Percentiles rank a stretch among this genome's conserved stretches.
phyloP scores from a whole-genome alignment of 2,329 filamentous ascomycete species.

The Macrophomina pseudophaseolina region DNA sequence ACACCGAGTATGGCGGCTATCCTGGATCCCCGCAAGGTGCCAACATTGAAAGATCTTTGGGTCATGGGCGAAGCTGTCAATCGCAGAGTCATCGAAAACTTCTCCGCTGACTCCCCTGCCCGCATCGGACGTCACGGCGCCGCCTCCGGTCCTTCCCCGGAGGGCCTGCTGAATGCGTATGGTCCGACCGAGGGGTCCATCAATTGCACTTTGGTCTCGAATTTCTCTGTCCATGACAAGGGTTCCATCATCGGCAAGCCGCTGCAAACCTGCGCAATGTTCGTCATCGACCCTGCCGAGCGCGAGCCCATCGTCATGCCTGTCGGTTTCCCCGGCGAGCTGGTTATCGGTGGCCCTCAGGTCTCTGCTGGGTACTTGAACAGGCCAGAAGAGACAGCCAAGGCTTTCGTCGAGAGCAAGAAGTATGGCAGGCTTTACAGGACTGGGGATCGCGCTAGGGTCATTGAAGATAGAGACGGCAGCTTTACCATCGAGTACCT shows the following conservation, averaged over 20 bases:
- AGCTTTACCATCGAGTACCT: conserved; percentile 71
- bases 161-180: conserved; percentile 77
- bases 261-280: conserved; percentile 75
- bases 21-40: conserved; percentile 70
- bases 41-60: conserved; percentile 74
- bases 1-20: conserved; percentile 84
- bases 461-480: conserved; percentile 62
- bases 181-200: conserved; percentile 88
- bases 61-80: conserved; percentile 81
- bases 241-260: conserved; percentile 78
- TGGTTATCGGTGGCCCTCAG: conserved; percentile 77
- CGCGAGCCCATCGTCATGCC: conserved; percentile 42
- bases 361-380: conserved; percentile 79
- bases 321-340: conserved; percentile 61
- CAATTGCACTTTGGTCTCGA: conserved; percentile 75
- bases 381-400: conserved; percentile 57
- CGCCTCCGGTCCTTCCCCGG: conserved; percentile 41
- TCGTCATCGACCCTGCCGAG: conserved; percentile 59
- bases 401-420: conserved; percentile 44
- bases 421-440: conserved; percentile 69
- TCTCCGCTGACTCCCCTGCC: conserved; percentile 37
- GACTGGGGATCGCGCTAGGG: conserved; percentile 74
- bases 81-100: conserved; percentile 47
- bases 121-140: conserved; percentile 69
- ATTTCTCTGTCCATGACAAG: conserved; percentile 62